A percentile compares a stretch with the other conserved stretches of the same genome.
phyloP scores from a whole-genome alignment of 1,284 basidiomycete species.

The Neolentinus lepideus region DNA sequence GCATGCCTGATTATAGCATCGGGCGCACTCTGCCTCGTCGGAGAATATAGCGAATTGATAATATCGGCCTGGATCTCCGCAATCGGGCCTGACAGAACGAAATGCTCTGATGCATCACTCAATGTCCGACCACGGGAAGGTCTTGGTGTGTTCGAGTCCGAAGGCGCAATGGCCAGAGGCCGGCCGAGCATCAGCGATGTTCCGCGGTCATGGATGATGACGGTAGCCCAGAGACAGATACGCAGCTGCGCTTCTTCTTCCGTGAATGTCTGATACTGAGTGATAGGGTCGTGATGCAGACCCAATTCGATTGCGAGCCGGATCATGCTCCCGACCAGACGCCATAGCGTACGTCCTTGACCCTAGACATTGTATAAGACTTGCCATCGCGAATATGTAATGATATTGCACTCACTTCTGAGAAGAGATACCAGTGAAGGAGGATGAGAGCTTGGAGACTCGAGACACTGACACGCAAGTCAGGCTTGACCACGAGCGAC shows the following conservation, averaged over 20 bases:
- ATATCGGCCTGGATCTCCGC: constrained; percentile 81
- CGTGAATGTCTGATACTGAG: constrained; percentile 54
- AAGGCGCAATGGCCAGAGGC: constrained; percentile 71
- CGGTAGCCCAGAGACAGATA: constrained; percentile 74
- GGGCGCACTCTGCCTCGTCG: constrained; percentile 48
- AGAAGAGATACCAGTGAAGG: constrained; percentile 81
- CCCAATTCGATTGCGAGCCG: constrained; percentile 75
- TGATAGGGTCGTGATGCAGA: constrained; percentile 73
- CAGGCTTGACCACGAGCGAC: constrained; percentile 68
- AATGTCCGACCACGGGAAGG: constrained; percentile 37
- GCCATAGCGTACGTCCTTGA: constrained; percentile 78
- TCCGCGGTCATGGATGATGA: constrained; percentile 76
- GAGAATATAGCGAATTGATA: constrained; percentile 74
- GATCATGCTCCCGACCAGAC: constrained; percentile 74
- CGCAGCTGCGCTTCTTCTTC: constrained; percentile 69
- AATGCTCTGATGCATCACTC: constrained; percentile 57
- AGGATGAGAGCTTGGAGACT: constrained; percentile 76
- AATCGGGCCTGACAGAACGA: constrained; percentile 59
- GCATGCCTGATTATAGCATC: constrained; percentile 70
- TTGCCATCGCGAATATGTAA: not conserved
- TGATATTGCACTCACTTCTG: constrained; percentile 47
- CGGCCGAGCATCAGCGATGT: constrained; percentile 78
- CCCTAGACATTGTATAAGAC: constrained; percentile 38
- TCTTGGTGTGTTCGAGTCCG: constrained; percentile 69
- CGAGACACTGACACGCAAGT: constrained; percentile 70